phyloP scores from a whole-genome alignment of 441 rosid species.

The Gossypium schwendimanii region DNA sequence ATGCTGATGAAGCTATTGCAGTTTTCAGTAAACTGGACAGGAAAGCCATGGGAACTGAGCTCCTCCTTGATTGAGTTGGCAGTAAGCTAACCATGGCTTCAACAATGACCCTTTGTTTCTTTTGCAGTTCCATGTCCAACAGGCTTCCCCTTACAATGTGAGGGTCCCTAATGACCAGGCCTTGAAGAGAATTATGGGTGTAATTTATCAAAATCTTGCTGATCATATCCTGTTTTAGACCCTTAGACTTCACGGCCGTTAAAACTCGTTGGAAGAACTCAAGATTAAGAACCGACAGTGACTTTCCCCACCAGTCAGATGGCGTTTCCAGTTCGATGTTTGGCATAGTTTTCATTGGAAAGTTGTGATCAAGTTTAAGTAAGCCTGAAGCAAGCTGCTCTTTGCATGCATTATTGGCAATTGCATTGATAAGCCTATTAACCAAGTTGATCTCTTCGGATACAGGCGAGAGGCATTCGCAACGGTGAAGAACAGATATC shows the following conservation, averaged over 20 bases:
- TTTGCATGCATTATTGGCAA: constrained; percentile 85
- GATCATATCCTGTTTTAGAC: constrained; percentile 87
- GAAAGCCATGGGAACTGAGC: constrained; percentile 80
- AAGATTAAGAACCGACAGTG: constrained; percentile 55
- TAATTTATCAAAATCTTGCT: constrained; percentile 82
- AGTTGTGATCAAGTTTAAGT: constrained; percentile 70
- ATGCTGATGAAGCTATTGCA: constrained; percentile 56
- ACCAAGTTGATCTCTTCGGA: constrained; percentile 74
- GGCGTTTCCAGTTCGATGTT: constrained; percentile 67
- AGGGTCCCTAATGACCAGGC: constrained; percentile 50
- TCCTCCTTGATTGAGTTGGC: constrained; percentile 80
- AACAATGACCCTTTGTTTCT: constrained; percentile 63
- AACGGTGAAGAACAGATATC: constrained; percentile 58
- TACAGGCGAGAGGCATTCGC: constrained; percentile 57
- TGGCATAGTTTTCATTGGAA: constrained; percentile 31
- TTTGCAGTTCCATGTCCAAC: constrained; percentile 54
- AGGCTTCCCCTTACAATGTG: constrained; percentile 51
- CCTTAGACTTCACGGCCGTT: constrained; percentile 76
- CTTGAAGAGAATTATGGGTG: constrained; percentile 77
- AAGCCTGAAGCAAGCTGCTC: constrained; percentile 91
- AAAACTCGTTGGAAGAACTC: constrained; percentile 81
- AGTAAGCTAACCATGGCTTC: constrained; percentile 71
- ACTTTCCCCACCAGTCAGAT: constrained; percentile 92
- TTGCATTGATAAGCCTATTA: constrained; percentile 54
- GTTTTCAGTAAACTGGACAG: constrained; percentile 79